Conservation (phyloP, 1,284 basidiomycete genomes). For the Erythrobasidium hasegawianum region DNA sequence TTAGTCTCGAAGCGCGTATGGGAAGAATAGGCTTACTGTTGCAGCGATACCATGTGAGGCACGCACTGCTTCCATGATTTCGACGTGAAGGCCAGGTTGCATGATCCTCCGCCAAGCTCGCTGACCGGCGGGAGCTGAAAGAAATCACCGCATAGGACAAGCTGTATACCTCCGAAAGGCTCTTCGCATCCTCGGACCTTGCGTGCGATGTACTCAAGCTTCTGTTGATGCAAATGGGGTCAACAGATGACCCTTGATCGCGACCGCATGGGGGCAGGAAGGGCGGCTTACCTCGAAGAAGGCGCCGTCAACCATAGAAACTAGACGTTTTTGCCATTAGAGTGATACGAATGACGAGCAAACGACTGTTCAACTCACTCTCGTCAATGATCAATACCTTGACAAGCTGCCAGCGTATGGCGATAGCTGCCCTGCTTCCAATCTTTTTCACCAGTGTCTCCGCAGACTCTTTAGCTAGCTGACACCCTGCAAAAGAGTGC, state of each 20-base stretch:
- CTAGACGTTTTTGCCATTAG: slow-evolving; percentile 52
- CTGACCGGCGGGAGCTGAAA: slow-evolving; percentile 89
- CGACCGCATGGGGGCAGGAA: too few relatives aligned
- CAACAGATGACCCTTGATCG: too few relatives aligned
- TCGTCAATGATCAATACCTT: slow-evolving; percentile 3
- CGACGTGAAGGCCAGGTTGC: slow-evolving; percentile 82
- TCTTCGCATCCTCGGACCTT: slow-evolving; percentile 54
- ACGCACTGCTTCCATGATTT: slow-evolving; percentile 72
- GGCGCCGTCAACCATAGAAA: slow-evolving; percentile 93
- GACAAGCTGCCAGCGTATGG: too few relatives aligned
- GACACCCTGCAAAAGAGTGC: slow-evolving; percentile 16
- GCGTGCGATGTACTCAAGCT: slow-evolving; percentile 67
- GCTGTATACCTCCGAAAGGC: slow-evolving; percentile 77
- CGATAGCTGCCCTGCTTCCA: too few relatives aligned
- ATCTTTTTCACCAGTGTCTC: too few relatives aligned
- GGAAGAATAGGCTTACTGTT: slow-evolving; percentile 52
- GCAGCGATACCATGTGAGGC: slow-evolving; percentile 71
- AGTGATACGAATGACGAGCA: neutral
- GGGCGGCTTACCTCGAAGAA: slow-evolving; percentile 62
- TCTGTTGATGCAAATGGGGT: slow-evolving; percentile 51
- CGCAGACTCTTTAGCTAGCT: slow-evolving; percentile 10
- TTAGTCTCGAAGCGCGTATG: neutral
- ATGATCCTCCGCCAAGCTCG: slow-evolving; percentile 46
- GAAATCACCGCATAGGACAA: slow-evolving; percentile 83
- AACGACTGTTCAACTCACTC: too few relatives aligned